These are phyloP conservation scores for Gossypium trilobum DNA, from an alignment of 441 rosid genomes.

Conservation along the genomic window DNA sequence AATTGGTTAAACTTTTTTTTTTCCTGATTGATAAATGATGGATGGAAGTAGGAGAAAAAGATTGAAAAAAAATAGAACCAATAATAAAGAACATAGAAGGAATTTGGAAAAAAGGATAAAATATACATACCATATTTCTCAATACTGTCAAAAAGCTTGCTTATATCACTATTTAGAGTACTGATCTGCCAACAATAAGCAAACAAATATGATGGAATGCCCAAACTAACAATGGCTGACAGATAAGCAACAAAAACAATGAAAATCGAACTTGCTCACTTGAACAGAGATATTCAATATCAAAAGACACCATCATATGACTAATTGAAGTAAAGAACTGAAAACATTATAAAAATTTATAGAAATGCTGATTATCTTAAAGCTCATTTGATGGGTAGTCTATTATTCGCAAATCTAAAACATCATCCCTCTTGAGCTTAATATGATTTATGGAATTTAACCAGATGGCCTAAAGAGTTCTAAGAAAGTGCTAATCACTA, in stretches of 20 bases:
- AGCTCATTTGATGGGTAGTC: neutral
- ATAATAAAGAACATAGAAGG: neutral
- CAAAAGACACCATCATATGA: neutral
- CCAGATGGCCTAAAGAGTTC: neutral
- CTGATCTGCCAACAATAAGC: constrained; percentile 46
- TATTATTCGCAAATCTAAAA: neutral
- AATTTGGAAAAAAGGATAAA: neutral
- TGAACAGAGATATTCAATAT: neutral
- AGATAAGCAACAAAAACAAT: neutral
- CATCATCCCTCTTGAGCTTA: neutral
- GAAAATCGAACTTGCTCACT: neutral
- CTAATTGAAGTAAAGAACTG: neutral
- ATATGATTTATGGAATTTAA: neutral
- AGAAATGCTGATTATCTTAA: neutral
- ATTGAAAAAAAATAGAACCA: neutral
- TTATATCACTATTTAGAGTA: constrained; percentile 50
- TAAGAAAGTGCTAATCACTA: neutral
- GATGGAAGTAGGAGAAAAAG: neutral
- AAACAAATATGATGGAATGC: neutral
- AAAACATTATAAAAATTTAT: neutral
- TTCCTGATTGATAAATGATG: neutral
- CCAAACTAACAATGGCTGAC: neutral
- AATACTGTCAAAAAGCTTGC: constrained; percentile 73
- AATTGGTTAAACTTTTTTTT: neutral
- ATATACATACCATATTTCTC: constrained; percentile 62